phyloP scores from a whole-genome alignment of 2,329 filamentous ascomycete genomes.

The Penicillium crustosum region DNA sequence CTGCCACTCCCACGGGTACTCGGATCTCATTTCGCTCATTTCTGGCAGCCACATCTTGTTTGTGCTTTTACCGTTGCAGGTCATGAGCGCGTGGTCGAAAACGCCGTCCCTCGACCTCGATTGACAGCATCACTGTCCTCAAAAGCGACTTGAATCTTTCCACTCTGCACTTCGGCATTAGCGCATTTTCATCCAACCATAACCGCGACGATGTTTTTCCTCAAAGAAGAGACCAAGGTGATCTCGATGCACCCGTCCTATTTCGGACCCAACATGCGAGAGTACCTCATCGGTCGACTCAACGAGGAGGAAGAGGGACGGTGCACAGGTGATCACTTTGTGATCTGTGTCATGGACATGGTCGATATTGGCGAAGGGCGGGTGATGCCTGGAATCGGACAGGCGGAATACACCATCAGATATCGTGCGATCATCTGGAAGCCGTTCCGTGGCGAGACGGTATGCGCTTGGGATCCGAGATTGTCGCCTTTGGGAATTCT shows the following conservation, averaged over 20 bases:
- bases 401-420: slow-evolving; percentile 90
- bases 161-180: not conserved
- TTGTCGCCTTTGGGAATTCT: slow-evolving; percentile 13
- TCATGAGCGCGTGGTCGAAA: slow-evolving; percentile 14
- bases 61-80: slow-evolving; percentile 8
- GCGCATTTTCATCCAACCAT: slow-evolving; percentile 5
- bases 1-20: not conserved
- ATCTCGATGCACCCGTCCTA: slow-evolving; percentile 96
- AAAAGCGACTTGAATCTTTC: not conserved
- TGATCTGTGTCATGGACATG: slow-evolving; percentile 96
- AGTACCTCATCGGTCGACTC: slow-evolving; percentile 84
- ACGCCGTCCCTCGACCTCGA: slow-evolving; percentile 16
- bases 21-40: slow-evolving; percentile 5
- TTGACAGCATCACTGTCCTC: slow-evolving; percentile 7
- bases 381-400: slow-evolving; percentile 84
- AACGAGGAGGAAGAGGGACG: slow-evolving; percentile 92
- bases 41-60: not conserved
- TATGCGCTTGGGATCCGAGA: slow-evolving; percentile 50
- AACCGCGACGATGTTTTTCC: slow-evolving; percentile 79
- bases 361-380: slow-evolving; percentile 92
- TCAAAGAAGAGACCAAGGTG: slow-evolving; percentile 92
- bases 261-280: slow-evolving; percentile 90
- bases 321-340: slow-evolving; percentile 93
- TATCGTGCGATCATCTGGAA: slow-evolving; percentile 97
- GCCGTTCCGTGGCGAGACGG: slow-evolving; percentile 96